These are phyloP conservation scores for Chondrostereum purpureum DNA, from an alignment of 1,284 basidiomycete genomes.

Conservation along the genomic window DNA sequence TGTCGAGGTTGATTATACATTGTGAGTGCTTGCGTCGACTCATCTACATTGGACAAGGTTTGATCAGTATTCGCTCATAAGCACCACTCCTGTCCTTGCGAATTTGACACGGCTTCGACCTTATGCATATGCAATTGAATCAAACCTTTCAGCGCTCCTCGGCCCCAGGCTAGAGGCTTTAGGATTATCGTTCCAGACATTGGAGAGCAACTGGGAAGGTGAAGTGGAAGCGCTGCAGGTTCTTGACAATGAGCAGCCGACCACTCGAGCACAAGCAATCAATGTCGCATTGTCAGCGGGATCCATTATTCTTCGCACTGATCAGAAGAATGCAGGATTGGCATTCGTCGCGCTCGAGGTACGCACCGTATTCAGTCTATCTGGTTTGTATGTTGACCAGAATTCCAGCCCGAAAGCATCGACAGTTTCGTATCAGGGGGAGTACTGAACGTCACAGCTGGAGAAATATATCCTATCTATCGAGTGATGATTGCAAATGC, in stretches of 20 bases:
- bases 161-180: not conserved
- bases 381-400: not conserved
- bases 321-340: not conserved
- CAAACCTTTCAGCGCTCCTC: not conserved
- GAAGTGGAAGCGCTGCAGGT: not conserved
- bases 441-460: not conserved
- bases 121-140: not conserved
- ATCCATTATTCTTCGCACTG: not conserved
- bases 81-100: not conserved
- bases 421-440: not conserved
- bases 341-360: not conserved
- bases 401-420: not conserved
- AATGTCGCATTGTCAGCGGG: not conserved
- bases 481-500: not conserved
- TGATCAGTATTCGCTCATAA: not conserved
- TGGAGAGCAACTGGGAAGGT: not conserved
- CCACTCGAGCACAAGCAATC: not conserved
- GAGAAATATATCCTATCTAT: not conserved
- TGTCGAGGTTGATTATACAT: not conserved
- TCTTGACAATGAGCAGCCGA: not conserved
- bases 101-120: not conserved
- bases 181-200: not conserved
- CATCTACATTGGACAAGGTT: too few relatives aligned
- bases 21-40: too few relatives aligned
- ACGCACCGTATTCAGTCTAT: too few relatives aligned